Conservation (phyloP, 345 rosid species). For the Arabis hirsuta region DNA sequence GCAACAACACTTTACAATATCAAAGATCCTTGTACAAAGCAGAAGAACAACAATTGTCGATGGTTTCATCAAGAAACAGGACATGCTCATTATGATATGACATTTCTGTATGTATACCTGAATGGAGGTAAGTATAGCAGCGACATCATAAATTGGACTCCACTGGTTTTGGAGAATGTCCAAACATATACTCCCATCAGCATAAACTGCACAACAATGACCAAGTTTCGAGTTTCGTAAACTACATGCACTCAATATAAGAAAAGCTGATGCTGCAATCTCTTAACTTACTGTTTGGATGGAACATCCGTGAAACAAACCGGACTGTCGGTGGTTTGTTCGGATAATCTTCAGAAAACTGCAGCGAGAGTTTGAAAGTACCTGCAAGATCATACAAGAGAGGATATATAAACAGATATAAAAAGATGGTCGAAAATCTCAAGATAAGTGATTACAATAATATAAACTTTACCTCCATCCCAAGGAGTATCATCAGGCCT, state of each 20-base stretch:
- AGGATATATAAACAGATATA: not conserved
- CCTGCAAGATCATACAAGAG: constrained; percentile 47
- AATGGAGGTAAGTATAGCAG: constrained; percentile 82
- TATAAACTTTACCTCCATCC: constrained; percentile 61
- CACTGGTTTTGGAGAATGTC: constrained; percentile 89
- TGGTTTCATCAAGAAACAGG: not conserved
- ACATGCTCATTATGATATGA: constrained; percentile 1
- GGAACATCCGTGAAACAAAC: constrained; percentile 85
- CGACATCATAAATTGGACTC: constrained; percentile 87
- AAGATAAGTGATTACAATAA: not conserved
- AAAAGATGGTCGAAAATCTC: not conserved
- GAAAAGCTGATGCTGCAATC: not conserved
- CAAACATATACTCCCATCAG: constrained; percentile 87
- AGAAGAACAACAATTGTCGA: constrained; percentile 19
- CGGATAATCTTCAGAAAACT: constrained; percentile 80
- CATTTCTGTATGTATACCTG: constrained; percentile 50
- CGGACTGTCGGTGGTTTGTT: constrained; percentile 83
- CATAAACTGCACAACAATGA: constrained; percentile 56
- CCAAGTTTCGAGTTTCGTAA: not conserved
- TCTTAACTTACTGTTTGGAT: constrained; percentile 71
- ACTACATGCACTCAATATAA: constrained; percentile 6
- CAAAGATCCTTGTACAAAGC: not conserved
- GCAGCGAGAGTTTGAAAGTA: constrained; percentile 76
- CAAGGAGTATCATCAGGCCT: constrained; percentile 81
- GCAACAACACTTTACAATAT: not conserved